Base-by-base conservation (phyloP, 2,329 filamentous ascomycete species). In the Colletotrichum zoysiae region DNA sequence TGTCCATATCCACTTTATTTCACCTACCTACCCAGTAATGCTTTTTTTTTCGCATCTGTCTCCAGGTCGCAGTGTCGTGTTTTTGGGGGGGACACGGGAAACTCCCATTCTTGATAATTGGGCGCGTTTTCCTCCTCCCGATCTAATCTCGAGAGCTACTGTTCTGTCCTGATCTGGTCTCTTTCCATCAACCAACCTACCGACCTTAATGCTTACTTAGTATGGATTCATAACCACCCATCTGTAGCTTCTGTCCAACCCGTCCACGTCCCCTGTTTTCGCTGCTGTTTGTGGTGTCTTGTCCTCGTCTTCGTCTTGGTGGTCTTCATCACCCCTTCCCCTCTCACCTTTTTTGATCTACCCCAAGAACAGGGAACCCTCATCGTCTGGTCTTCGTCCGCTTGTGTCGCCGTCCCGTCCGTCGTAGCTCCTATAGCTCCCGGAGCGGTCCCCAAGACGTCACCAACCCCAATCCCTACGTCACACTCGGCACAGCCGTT, bases 401-500 rank as follows among this genome's bases (percentile, higher is more conserved):
- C 20, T n/a, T 59, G 53, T 38, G 58, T 48, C 55, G 46, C 20
- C 23, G n/a, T 66, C 30, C 33, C 53, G 16, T 38, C 23, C 58
- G 26, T 58, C 40, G 18, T 53, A 42, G 60, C 62, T 61, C 58
- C 55, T 61, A 64, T 57, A 64, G 70, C 59, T 69, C 38, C 65
- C 58, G 42, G 48, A 58, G 55, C 58, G 23, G 35, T 30, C 46
- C 40, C 23, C 44, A 64, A 60, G 64, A 71, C 69, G 65, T 71
- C 68, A 68, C 64, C 42, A 46, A 71, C n/a, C 50, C 51, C 35
- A 62, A 64, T 61, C 8, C 35, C 35, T 38, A 71, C 69, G 69
- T 71, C 70, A 72, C 59, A 1, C n/a, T 30, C 44, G 51, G 18
- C n/a, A 51, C 23, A 44, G 42, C n/a, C 23, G 26, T 35, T 64